Evolutionary conservation across 2,329 filamentous ascomycete species (phyloP).

Genomic region (Gliomastix tumulicola): DNA sequence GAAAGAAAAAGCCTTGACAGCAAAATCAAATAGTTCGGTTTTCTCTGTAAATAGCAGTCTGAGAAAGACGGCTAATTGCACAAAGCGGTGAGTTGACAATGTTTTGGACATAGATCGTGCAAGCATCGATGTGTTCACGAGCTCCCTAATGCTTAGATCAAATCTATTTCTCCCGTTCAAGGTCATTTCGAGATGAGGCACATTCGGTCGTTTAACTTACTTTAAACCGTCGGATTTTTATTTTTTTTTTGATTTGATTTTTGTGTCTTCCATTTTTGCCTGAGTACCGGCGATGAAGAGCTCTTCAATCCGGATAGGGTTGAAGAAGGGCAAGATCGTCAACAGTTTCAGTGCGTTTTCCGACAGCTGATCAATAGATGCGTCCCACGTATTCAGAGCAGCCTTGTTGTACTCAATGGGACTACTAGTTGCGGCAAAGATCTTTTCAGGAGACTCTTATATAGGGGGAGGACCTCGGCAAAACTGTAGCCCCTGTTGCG

Average conservation of each 20-base stretch:
- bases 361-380: slow-evolving; percentile 2
- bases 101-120: neutral
- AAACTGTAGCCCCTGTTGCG: slow-evolving; percentile 1
- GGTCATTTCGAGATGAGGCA: too few species aligned
- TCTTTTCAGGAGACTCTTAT: slow-evolving; percentile 5
- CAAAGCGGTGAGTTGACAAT: neutral
- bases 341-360: slow-evolving; percentile 2
- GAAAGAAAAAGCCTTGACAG: neutral
- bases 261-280: neutral
- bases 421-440: slow-evolving; percentile 3
- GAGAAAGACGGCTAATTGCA: neutral
- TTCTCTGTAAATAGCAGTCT: neutral
- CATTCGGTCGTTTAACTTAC: too few species aligned
- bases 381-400: slow-evolving; percentile 3
- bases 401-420: slow-evolving; percentile 3
- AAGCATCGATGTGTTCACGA: too few species aligned
- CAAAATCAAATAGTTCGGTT: neutral
- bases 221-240: too few species aligned
- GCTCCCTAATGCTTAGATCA: too few species aligned
- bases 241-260: too few species aligned
- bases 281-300: neutral
- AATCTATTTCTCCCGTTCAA: too few species aligned
- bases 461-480: slow-evolving; percentile 3
- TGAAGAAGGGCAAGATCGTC: slow-evolving; percentile 4
- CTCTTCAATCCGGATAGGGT: slow-evolving; percentile 5